Evolutionary conservation across 140 eudicot species (phyloP).

Genomic region (Stevia rebaudiana): DNA sequence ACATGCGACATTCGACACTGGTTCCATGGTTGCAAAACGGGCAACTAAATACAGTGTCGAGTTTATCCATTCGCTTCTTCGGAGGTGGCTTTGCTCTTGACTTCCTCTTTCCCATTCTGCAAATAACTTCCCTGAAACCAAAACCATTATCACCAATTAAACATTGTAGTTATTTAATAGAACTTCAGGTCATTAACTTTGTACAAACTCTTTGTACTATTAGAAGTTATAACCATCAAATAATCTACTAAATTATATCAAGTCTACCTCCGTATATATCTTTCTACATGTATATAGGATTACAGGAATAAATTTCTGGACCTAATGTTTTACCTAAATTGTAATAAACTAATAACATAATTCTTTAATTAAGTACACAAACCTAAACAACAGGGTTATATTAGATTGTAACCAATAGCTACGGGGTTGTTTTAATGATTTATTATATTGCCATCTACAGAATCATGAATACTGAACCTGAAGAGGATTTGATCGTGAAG

Average conservation of each 20-base stretch:
- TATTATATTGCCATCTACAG: not conserved
- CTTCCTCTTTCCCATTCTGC: slow-evolving; percentile 81
- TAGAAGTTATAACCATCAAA: not conserved
- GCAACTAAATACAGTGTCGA: slow-evolving; percentile 89
- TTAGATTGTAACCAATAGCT: not conserved
- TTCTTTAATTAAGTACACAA: not conserved
- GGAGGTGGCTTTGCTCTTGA: slow-evolving; percentile 93
- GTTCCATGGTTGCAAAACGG: slow-evolving; percentile 95
- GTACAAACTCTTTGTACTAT: not conserved
- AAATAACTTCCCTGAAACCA: slow-evolving; percentile 12
- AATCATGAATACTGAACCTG: not conserved
- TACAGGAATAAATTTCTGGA: too few species aligned
- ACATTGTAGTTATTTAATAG: not conserved
- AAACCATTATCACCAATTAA: slow-evolving; percentile 12
- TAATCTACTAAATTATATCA: not conserved
- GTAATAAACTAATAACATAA: not conserved
- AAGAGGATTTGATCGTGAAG: not conserved
- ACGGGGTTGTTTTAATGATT: not conserved
- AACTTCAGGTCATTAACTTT: not conserved
- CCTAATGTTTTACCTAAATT: not conserved
- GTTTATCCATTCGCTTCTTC: slow-evolving; percentile 88
- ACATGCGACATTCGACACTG: slow-evolving; percentile 90
- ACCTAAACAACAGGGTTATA: not conserved
- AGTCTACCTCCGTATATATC: not conserved
- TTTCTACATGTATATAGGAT: not conserved